These are phyloP conservation scores for Colletotrichum godetiae DNA, from an alignment of 2,329 filamentous ascomycete species.

Conservation along the genomic window DNA sequence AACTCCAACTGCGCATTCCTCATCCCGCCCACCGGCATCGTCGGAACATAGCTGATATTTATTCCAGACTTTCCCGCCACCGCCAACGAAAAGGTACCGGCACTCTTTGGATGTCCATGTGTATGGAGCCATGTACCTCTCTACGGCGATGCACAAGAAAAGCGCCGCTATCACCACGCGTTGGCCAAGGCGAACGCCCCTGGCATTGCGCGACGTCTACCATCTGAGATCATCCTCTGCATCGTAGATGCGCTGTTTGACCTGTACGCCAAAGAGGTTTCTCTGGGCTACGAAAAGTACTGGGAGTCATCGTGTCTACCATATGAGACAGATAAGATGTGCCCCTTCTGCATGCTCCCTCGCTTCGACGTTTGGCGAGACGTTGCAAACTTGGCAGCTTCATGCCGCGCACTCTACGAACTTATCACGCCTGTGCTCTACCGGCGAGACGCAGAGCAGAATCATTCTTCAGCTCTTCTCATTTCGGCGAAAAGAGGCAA, in stretches of 20 bases:
- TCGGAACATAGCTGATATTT: neutral
- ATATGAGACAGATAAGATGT: constrained; percentile 24
- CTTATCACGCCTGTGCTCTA: constrained; percentile 29
- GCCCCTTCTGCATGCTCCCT: constrained; percentile 34
- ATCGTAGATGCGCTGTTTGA: constrained; percentile 32
- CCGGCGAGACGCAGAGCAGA: constrained; percentile 18
- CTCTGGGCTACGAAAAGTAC: constrained; percentile 31
- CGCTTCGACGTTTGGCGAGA: constrained; percentile 33
- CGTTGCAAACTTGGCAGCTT: constrained; percentile 28
- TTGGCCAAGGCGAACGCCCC: constrained; percentile 2
- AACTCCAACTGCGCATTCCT: neutral
- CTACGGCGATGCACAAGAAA: constrained; percentile 20
- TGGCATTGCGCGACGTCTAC: constrained; percentile 16
- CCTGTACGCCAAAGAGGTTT: constrained; percentile 19
- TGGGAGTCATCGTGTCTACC: constrained; percentile 34
- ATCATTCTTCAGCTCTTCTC: constrained; percentile 27
- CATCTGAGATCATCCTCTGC: constrained; percentile 32
- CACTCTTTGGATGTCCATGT: constrained; percentile 27
- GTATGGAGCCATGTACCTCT: constrained; percentile 33
- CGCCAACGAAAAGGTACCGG: constrained; percentile 24
- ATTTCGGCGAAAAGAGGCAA: constrained; percentile 29
- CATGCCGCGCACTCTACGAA: constrained; percentile 21
- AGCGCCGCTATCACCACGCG: constrained; percentile 14
- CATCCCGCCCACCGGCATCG: neutral
- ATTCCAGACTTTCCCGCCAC: neutral